phyloP scores from a whole-genome alignment of 495 filamentous ascomycete species.

The Penicillium mononematosum region DNA sequence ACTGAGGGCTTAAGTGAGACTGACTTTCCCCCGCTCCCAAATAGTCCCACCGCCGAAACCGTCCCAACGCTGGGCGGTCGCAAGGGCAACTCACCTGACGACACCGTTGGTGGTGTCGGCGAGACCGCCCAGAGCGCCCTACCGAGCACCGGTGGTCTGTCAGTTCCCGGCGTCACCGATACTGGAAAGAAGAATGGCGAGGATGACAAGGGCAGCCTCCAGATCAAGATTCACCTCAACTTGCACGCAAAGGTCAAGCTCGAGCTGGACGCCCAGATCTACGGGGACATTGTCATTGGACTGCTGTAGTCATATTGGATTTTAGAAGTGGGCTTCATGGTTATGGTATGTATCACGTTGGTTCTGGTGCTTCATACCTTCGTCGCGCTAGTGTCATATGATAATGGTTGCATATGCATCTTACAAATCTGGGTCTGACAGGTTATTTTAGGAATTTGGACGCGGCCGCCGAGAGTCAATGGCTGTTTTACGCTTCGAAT shows the following conservation, averaged over 20 bases:
- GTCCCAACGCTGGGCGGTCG: slow-evolving; percentile 17
- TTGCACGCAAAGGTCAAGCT: slow-evolving; percentile 27
- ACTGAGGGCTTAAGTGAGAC: slow-evolving; percentile 13
- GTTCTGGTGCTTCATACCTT: neutral
- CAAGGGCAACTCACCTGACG: slow-evolving; percentile 14
- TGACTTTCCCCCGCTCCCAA: slow-evolving; percentile 8
- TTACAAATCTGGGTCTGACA: neutral
- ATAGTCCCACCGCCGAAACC: slow-evolving; percentile 9
- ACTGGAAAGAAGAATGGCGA: neutral
- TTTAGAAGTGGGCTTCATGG: neutral
- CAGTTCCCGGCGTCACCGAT: slow-evolving; percentile 16
- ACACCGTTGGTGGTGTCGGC: neutral
- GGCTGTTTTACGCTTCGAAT: too few species aligned
- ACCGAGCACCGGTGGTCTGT: slow-evolving; percentile 3
- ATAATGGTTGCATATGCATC: neutral
- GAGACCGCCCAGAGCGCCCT: neutral
- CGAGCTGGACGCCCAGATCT: slow-evolving; percentile 26
- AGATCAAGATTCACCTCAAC: slow-evolving; percentile 29
- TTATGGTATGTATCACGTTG: neutral
- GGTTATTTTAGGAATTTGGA: too few species aligned
- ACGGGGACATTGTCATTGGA: slow-evolving; percentile 27
- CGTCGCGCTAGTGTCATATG: neutral
- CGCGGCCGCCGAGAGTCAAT: too few species aligned
- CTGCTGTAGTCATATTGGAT: slow-evolving; percentile 20
- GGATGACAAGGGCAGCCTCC: slow-evolving; percentile 22